Evolutionary conservation across 305 asterid genomes (phyloP), one percentile per base, ranked within the genome.

Genomic region (Solanum aculeatissimum): DNA sequence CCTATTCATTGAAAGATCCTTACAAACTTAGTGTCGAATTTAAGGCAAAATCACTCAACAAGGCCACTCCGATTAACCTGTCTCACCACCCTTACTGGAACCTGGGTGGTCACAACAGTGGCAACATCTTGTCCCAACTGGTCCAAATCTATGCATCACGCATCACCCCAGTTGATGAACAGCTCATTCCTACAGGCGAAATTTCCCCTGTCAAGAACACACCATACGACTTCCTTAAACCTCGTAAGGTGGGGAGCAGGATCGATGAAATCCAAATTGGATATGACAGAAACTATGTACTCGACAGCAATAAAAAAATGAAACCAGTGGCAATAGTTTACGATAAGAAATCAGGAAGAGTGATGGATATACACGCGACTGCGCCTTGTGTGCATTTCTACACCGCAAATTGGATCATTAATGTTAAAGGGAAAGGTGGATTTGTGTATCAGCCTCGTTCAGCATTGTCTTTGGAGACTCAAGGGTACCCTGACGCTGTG

Each of bases 41-140:
- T 71, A 81, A 81, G 35, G 87, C 87, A 19, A 85, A 82, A 45
- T 49, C 85, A 4, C 7, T 81, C 35, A 58, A 85, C 78, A 81
- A 71, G 68, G 78, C 83, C 21, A 55, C 87, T 72, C 85, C 87
- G 13, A 72, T 85, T 58, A 82, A 58, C 54, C 21, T 85, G 51
- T 81, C 85, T 23, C 85, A 81, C 53, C 87, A 85, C 78, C 77
- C 85, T 38, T 85, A 81, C 55, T 85, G 87, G 87, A 85, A 85
- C 66, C 55, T 85, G 9, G 85, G 85, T 9, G 87, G 85, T n/a
- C 83, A 85, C 49, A 70, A 25, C 49, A 85, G 85, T 66, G 83
- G 85, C 49, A 68, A 82, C 45, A 42, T 85, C 78, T 69, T 85
- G 23, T 71, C 85, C 29, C 58, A 85, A 13, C 32, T 70, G 12